A percentile compares a stretch with the other conserved stretches of the same genome.
These are phyloP conservation scores for Cercospora citrullina DNA, from an alignment of 2,329 filamentous ascomycete species.

Conservation along the genomic window DNA sequence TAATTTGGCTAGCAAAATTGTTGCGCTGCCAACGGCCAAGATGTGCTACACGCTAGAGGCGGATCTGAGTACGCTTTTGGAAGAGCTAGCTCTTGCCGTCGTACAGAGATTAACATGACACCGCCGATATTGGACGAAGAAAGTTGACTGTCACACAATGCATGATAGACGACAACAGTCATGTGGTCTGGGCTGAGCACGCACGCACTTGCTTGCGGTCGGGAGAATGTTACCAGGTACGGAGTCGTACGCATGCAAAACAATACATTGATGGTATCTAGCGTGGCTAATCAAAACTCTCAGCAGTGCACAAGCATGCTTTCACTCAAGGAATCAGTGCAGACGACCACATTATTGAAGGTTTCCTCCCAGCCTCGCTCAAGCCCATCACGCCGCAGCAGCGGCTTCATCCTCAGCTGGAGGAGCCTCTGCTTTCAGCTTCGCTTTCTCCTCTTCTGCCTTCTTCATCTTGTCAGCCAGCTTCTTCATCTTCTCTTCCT, in stretches of 20 bases:
- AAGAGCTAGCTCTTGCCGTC: background rate
- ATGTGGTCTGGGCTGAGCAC: background rate
- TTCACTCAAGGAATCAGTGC: background rate
- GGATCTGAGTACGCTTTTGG: background rate
- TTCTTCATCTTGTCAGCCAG: slow-evolving; percentile 17
- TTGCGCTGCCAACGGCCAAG: background rate
- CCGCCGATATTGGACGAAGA: background rate
- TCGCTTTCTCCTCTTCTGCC: slow-evolving; percentile 13
- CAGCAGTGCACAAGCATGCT: background rate
- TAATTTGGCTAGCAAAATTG: background rate
- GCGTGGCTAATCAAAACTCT: background rate
- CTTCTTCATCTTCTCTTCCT: slow-evolving; percentile 16
- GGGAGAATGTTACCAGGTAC: background rate
- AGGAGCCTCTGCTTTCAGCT: slow-evolving; percentile 6
- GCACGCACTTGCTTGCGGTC: background rate
- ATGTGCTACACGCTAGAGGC: background rate
- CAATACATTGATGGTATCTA: background rate
- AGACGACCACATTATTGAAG: background rate
- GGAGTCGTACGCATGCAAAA: background rate
- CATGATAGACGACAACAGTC: background rate
- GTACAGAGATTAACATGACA: background rate
- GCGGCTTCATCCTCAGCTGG: background rate
- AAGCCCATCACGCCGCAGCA: background rate
- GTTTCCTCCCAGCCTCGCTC: background rate
- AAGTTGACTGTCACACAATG: background rate